Conservation (phyloP, 257 asterid species). For the Asclepias syriaca region DNA sequence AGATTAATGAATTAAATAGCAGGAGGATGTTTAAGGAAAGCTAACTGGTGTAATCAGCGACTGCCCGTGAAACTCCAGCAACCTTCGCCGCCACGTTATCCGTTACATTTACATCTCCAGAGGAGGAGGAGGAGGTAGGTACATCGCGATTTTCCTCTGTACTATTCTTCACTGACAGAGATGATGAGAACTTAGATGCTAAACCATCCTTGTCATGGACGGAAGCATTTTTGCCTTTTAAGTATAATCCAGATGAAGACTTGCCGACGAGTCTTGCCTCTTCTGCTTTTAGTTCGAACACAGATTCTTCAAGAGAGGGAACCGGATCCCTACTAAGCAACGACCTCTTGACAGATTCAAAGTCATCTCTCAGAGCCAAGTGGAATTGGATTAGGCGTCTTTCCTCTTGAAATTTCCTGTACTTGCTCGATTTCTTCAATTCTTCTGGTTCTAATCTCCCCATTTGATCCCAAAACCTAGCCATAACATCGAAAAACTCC, state of each 20-base stretch:
- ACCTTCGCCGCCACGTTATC: background rate
- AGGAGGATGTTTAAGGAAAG: background rate
- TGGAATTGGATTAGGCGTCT: too few species aligned
- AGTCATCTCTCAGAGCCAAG: too few species aligned
- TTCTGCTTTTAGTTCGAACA: background rate
- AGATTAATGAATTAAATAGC: background rate
- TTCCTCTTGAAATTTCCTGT: too few species aligned
- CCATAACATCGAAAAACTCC: too few species aligned
- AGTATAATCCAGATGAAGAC: background rate
- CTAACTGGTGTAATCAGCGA: background rate
- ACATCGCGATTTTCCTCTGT: background rate
- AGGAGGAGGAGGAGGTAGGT: background rate
- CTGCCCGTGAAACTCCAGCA: conserved; percentile 6
- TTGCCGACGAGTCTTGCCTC: background rate
- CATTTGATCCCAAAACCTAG: too few species aligned
- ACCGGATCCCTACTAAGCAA: too few species aligned
- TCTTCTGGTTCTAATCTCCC: too few species aligned
- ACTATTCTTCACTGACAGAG: background rate
- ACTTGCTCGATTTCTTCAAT: too few species aligned
- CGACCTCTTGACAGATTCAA: too few species aligned
- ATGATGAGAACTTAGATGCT: conserved; percentile 2
- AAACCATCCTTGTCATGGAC: background rate
- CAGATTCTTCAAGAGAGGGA: too few species aligned
- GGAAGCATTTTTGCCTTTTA: background rate
- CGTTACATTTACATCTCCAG: background rate